Percentiles rank a stretch among this genome's conserved stretches.
phyloP scores from a whole-genome alignment of 768 basidiomycete species.

The Tulasnella sp. region DNA sequence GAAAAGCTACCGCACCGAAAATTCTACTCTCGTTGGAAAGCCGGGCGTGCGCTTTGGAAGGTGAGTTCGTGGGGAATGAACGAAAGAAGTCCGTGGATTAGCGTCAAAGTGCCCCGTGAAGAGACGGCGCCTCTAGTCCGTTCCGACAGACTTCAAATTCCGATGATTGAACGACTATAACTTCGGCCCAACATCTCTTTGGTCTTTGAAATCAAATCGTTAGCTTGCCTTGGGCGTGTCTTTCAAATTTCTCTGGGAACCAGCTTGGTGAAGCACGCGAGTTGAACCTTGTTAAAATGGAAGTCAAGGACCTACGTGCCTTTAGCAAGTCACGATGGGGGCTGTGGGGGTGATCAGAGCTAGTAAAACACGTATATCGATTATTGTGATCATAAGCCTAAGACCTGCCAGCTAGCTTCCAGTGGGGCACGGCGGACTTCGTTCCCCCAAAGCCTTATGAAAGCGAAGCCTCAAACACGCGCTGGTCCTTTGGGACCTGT shows the following conservation, averaged over 20 bases:
- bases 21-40: not conserved
- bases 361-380: not conserved
- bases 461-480: not conserved
- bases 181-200: not conserved
- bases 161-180: not conserved
- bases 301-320: not conserved
- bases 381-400: not conserved
- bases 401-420: not conserved
- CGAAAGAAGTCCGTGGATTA: not conserved
- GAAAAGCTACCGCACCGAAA: not conserved
- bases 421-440: not conserved
- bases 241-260: not conserved
- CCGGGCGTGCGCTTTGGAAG: not conserved
- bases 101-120: too few relatives aligned
- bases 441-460: not conserved
- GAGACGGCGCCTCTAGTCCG: not conserved
- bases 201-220: not conserved
- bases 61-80: not conserved
- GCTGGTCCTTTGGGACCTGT: not conserved
- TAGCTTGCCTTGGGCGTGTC: not conserved
- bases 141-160: not conserved
- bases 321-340: not conserved
- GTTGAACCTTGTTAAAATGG: not conserved
- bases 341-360: not conserved
- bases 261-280: not conserved